Base-by-base conservation (phyloP, 148 eudicot genomes). In the Spergularia marina region DNA sequence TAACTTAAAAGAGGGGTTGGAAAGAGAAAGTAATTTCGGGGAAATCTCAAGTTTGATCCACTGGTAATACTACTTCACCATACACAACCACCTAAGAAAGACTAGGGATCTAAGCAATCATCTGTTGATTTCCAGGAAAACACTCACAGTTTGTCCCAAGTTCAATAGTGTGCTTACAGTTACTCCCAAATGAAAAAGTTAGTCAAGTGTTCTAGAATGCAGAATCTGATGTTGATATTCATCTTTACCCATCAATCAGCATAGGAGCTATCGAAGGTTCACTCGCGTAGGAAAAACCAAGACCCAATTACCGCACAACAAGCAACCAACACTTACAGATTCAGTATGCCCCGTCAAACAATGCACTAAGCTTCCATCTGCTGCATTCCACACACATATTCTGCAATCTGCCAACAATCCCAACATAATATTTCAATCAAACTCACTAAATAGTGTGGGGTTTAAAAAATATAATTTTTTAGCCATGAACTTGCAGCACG, bases 351-450 rank as follows among this genome's bases (percentile, higher is more conserved):
- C 98, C 77, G 98, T 92, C 90, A 95, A 87, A 78, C 94, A 95
- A 85, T 95, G 98, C 65, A 95, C 96, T 85, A 95, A 92, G 89
- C 96, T 92, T 76, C 98, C 94, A 92, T 95, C 96, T 78, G 89
- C 84, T 79, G 98, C 98, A 87, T 95, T 95, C 98, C 98, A 95
- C 75, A 95, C 98, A 82, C 98, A 95, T 78, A 95, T 95, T 87
- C 98, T 85, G 96, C 91, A 87, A 87, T 95, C 98, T 95, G 89
- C 69, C 79, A 16, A 44, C 10, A 44, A 44, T 44, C 49, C 49
- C 7, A 44, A 77, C 58, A 73, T 65, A 79, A 75, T 6, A 76
- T 59, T 62, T 21, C 15, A 73, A 65, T 51, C 60, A 73, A 15
- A 54, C 4, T 53, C 20, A 36, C 57, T 34, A 39, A 12, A 69